Percentiles rank a stretch among this genome's conserved stretches.
phyloP scores from a whole-genome alignment of 2,329 filamentous ascomycete species.

The Arthrobotrys sphaeroides region DNA sequence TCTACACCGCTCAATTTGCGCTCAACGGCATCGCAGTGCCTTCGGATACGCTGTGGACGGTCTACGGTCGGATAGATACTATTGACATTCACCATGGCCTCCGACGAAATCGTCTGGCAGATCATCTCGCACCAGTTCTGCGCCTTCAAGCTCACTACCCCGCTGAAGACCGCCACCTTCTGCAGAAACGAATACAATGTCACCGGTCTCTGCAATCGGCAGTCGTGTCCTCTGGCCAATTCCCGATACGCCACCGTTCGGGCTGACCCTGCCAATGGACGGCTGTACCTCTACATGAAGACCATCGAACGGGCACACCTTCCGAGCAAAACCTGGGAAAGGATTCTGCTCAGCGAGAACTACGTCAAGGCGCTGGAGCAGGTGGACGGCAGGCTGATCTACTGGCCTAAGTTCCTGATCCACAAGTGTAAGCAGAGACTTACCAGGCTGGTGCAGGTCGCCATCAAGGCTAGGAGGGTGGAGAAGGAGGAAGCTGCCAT shows the following conservation, averaged over 20 bases:
- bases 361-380: conserved; percentile 89
- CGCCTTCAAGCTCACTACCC: conserved; percentile 77
- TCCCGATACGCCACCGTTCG: conserved; percentile 91
- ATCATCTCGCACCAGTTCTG: conserved; percentile 97
- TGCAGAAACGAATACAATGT: conserved; percentile 96
- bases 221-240: conserved; percentile 91
- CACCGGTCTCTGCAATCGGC: conserved; percentile 81
- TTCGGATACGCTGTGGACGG: no score
- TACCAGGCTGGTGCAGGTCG: conserved; percentile 89
- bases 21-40: neutral
- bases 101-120: conserved; percentile 97
- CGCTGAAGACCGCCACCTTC: conserved; percentile 73
- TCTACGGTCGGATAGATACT: no score
- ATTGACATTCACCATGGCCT: conserved; percentile 79
- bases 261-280: conserved; percentile 72
- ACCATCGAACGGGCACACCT: conserved; percentile 87
- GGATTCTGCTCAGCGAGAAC: conserved; percentile 87
- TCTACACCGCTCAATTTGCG: no score
- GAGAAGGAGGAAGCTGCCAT: conserved; percentile 85
- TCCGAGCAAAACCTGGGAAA: conserved; percentile 93
- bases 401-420: conserved; percentile 91
- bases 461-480: conserved; percentile 74
- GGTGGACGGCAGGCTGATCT: conserved; percentile 84
- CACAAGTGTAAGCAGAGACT: conserved; percentile 98
- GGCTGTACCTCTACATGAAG: conserved; percentile 96